Evolutionary conservation across 192 early-diverging fungal species (phyloP).

Genomic region (Ambispora gerdemannii): DNA sequence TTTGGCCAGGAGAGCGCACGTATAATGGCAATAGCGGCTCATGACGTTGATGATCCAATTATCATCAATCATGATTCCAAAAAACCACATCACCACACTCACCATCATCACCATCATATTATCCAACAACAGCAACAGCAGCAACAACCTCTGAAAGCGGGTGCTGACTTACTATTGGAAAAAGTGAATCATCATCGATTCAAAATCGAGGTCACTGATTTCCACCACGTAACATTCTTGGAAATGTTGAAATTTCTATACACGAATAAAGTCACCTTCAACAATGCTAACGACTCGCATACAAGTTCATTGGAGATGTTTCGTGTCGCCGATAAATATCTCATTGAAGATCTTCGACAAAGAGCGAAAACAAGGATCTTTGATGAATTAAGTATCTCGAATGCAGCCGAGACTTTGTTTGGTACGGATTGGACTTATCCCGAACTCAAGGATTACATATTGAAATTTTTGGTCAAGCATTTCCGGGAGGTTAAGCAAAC

Average conservation of each 20-base stretch:
- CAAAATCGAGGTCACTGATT: constrained; percentile 18
- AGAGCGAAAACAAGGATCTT: constrained; percentile 11
- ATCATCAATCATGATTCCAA: not conserved
- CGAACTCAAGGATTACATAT: constrained; percentile 2
- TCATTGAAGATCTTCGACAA: not conserved
- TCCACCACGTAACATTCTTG: not conserved
- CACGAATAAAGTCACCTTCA: constrained; percentile 15
- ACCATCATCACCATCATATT: not conserved
- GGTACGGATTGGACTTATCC: not conserved
- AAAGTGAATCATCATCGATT: not conserved
- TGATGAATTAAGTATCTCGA: not conserved
- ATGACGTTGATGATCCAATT: no score
- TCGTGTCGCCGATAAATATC: constrained; percentile 13
- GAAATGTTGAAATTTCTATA: constrained; percentile 26
- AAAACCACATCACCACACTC: not conserved
- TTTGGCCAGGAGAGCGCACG: no score
- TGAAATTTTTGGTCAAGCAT: constrained; percentile 9
- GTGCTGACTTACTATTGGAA: not conserved
- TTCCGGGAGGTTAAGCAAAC: not conserved
- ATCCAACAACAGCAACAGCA: not conserved
- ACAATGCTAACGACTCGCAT: not conserved
- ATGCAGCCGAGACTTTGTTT: constrained; percentile 6
- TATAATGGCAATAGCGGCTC: no score
- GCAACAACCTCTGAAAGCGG: not conserved
- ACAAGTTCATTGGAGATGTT: not conserved